Evolutionary conservation across 441 rosid genomes (phyloP), one percentile per base, ranked within the genome.

Genomic region (Gossypium laxum): DNA sequence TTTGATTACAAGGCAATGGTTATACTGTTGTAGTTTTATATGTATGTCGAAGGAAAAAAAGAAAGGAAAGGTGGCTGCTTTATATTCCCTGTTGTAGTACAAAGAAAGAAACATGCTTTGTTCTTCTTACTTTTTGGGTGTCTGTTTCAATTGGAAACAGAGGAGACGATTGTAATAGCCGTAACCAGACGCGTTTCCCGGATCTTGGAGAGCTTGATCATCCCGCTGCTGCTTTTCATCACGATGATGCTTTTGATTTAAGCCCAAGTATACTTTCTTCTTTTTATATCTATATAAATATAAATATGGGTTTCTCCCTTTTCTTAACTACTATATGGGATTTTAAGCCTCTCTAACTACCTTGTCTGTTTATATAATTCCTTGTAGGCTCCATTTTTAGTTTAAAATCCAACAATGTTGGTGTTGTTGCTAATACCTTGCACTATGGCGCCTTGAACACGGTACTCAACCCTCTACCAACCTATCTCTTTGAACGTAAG

Each of bases 151-250:
- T 68, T 54, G 32, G 32, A 67, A 77, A 73, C 84, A 85, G 89
- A 45, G 87, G 82, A 77, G 88, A 82, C 34, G 87, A 86, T 74
- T 84, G 85, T 56, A 67, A 48, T 21, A 59, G 73, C 78, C 79
- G 87, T 38, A 74, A 76, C 75, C 89, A 77, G 59, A 28, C 87
- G 63, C 83, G 82, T 69, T 83, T 82, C 73, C 64, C 71, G 82
- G 91, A 87, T 77, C 85, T 87, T 82, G 93, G 90, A 22, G 94
- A 91, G 90, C 89, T 89, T 85, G 88, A 85, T 76, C 91, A 89
- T 71, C 77, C 90, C 18, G 73, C 69, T 22, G 52, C 80, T 67
- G 82, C 81, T 71, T 88, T 85, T 78, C 91, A 83, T 38, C 92
- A 88, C 58, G 74, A 88, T 7, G 86, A 87, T 80, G 82, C 91